Evolutionary conservation across 129 eudicot genomes (phyloP), one percentile per base, ranked within the genome.

Genomic region (Lonicera japonica): DNA sequence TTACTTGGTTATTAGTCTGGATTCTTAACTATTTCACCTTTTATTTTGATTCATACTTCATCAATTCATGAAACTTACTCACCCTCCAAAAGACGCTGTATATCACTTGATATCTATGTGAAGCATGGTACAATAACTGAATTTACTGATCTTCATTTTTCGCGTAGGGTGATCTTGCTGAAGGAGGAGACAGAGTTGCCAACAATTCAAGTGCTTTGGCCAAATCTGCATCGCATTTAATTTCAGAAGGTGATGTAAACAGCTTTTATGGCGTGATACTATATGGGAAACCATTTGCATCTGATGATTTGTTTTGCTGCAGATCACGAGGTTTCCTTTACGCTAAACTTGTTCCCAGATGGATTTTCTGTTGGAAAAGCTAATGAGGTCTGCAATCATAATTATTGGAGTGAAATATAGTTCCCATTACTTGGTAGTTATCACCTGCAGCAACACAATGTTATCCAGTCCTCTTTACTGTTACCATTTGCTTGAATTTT

Each of bases 301-400:
- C 19, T 58, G 63, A 58, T 19, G n/a, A 5, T 58, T 58, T 25
- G 40, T 5, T 58, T 23, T 58, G 13, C 1, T 29, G 63, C 29
- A 58, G 63, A 58, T 24, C 45, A 2, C 12, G 73, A 70, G 51
- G 76, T 76, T 43, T 76, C 81, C 21, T 70, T 76, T 52, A 51
- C 72, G 18, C 10, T 76, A 60, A 76, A 22, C 81, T 58, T 76
- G 47, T 76, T 70, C 40, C 69, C 64, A 17, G 63, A 70, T 54
- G 81, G 81, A 61, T 76, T 53, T 60, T 10, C 60, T 34, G 40
- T 76, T 48, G 65, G 66, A 65, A 65, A 41, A 17, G 60, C 76
- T 56, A 64, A 61, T 14, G 55, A 70, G 81, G 81, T 76, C 67
- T 50, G 61, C 72, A 43, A 40, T 48, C 50, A 56, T 55, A 4